A percentile compares a stretch with the other conserved stretches of the same genome.
phyloP scores from a whole-genome alignment of 208 protist species.

The Crithidia bombi region DNA sequence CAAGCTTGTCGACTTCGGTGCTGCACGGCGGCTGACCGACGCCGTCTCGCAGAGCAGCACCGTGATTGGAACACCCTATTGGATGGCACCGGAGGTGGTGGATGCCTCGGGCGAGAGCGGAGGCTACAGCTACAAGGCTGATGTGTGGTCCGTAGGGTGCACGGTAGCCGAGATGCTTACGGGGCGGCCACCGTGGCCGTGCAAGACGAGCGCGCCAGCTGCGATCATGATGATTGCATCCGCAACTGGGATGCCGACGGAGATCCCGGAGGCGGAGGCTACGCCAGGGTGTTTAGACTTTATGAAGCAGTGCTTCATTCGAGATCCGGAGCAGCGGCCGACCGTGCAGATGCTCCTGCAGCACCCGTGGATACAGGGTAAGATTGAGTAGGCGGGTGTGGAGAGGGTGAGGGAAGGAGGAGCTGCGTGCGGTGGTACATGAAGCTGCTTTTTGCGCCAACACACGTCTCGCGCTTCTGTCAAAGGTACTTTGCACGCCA shows the following conservation, averaged over 20 bases:
- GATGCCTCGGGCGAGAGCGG: constrained; percentile 44
- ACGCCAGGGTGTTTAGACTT: constrained; percentile 83
- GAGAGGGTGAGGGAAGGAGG: too few relatives aligned
- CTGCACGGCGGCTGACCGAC: constrained; percentile 80
- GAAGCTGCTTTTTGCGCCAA: constrained; percentile 6
- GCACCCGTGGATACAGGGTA: constrained; percentile 82
- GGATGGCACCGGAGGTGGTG: constrained; percentile 94
- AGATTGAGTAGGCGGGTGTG: constrained; percentile 80
- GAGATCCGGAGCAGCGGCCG: constrained; percentile 76
- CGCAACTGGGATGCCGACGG: constrained; percentile 71
- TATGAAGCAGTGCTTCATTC: constrained; percentile 83
- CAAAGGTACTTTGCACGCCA: too few relatives aligned
- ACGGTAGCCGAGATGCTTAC: constrained; percentile 94
- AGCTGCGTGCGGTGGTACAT: neutral
- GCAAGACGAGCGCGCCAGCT: constrained; percentile 71
- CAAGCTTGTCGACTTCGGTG: constrained; percentile 93
- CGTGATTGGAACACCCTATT: constrained; percentile 93
- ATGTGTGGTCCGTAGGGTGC: constrained; percentile 94
- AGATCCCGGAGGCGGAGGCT: constrained; percentile 81
- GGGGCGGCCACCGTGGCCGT: constrained; percentile 91
- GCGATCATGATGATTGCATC: constrained; percentile 92
- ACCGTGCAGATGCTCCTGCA: constrained; percentile 88
- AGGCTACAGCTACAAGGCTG: constrained; percentile 92
- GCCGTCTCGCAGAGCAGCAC: constrained; percentile 87
- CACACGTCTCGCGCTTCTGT: too few relatives aligned